Conservation (phyloP, 1,284 basidiomycete species). For the Malassezia equina region DNA sequence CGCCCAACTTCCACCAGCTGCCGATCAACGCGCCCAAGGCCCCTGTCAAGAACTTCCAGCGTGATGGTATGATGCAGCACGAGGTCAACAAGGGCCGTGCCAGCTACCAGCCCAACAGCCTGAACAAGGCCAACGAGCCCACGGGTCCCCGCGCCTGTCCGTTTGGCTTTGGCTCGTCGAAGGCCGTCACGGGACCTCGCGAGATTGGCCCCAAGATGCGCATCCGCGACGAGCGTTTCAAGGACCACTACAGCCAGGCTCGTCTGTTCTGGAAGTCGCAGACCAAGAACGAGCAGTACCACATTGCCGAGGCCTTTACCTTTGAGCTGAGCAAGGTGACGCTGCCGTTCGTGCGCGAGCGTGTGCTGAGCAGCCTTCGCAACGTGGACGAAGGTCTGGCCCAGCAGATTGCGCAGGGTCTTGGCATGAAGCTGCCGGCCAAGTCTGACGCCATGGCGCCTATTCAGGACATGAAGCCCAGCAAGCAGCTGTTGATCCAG, state of each 20-base stretch:
- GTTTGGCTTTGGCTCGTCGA: not conserved
- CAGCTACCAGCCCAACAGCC: slow-evolving; percentile 15
- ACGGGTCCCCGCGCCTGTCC: slow-evolving; percentile 10
- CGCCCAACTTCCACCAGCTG: slow-evolving; percentile 71
- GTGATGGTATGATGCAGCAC: slow-evolving; percentile 48
- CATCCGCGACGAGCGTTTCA: slow-evolving; percentile 11
- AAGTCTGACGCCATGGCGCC: not conserved
- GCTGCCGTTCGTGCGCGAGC: slow-evolving; percentile 2
- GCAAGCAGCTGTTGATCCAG: slow-evolving; percentile 4
- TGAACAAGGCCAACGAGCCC: slow-evolving; percentile 4
- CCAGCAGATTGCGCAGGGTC: not conserved
- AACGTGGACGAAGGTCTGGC: slow-evolving; percentile 11
- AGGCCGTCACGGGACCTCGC: slow-evolving; percentile 4
- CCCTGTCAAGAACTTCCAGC: slow-evolving; percentile 68
- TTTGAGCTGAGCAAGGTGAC: slow-evolving; percentile 12
- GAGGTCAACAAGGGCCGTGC: slow-evolving; percentile 17
- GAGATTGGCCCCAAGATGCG: slow-evolving; percentile 12
- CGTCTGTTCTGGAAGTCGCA: slow-evolving; percentile 9
- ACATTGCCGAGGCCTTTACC: not conserved
- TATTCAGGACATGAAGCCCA: slow-evolving; percentile 1
- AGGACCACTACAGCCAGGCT: slow-evolving; percentile 12
- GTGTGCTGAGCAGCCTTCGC: slow-evolving; percentile 8
- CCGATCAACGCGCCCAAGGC: slow-evolving; percentile 72
- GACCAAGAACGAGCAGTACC: slow-evolving; percentile 5
- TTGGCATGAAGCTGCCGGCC: slow-evolving; percentile 10